Percentiles rank a stretch among this genome's conserved stretches.
Conservation (phyloP, 768 basidiomycete species). For the Suillus discolor region DNA sequence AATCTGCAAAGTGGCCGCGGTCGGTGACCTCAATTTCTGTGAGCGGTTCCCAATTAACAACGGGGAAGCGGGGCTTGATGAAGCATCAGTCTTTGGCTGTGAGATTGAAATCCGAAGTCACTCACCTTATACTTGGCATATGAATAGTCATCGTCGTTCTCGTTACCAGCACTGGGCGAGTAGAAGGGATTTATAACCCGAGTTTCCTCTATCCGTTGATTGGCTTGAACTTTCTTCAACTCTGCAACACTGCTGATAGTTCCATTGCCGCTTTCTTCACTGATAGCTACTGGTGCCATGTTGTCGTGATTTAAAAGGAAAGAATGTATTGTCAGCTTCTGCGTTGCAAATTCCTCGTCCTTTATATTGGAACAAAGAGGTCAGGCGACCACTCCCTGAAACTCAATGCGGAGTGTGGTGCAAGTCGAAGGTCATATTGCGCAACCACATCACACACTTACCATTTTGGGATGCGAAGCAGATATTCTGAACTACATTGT, state of each 20-base stretch:
- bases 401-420: constrained; percentile 13
- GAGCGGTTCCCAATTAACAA: constrained; percentile 66
- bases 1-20: constrained; percentile 69
- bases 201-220: constrained; percentile 9
- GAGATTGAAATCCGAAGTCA: background rate
- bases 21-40: constrained; percentile 60
- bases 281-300: constrained; percentile 56
- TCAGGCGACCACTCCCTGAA: background rate
- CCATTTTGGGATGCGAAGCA: constrained; percentile 13
- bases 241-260: constrained; percentile 22
- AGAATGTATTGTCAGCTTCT: background rate
- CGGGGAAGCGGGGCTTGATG: constrained; percentile 63
- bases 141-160: constrained; percentile 52
- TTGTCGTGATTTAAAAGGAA: background rate
- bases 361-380: constrained; percentile 19
- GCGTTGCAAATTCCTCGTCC: background rate
- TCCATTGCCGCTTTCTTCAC: constrained; percentile 31
- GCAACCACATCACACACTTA: constrained; percentile 18
- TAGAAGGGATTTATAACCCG: constrained; percentile 65
- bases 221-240: constrained; percentile 26
- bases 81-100: constrained; percentile 4
- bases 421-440: constrained; percentile 18
- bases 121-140: constrained; percentile 62
- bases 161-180: constrained; percentile 57
- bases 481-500: background rate